Evolutionary conservation across 1,284 basidiomycete genomes (phyloP), one percentile per base, ranked within the genome.

Genomic region (Melampsora americana): DNA sequence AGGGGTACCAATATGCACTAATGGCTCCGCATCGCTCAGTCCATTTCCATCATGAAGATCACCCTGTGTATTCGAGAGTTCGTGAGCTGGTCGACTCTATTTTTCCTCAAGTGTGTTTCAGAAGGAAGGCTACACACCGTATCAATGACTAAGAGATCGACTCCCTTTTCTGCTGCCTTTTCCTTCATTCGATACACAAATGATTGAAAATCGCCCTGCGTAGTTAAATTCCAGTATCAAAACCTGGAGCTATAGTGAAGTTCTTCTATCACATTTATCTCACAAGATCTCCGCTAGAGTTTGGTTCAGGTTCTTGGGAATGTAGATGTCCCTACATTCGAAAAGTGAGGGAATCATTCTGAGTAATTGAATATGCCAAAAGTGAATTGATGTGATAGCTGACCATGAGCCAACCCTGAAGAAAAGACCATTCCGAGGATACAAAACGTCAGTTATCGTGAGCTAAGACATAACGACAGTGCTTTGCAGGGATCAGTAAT

Each of bases 151-250:
- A 83, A 77, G 20, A 83, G 78, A 66, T 83, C 82, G n/a, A 80
- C 78, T 42, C 81, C 81, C 39, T 79, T 78, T 12, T 61, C 70
- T 0, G 67, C 68, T 2, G 82, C 82, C 48, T 79, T 79, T 28
- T 73, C 56, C 14, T 80, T 78, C 80, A 82, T 80, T 65, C 82
- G 80, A 39, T 78, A 66, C n/a, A 81, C 78, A 60, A 83, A 83
- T 0, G 80, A 79, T n/a, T 80, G 80, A 79, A 81, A 83, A 78
- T 83, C 81, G 30, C 81, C 82, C 81, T 81, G 81, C 56, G 42
- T 30, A 26, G 28, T 28, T 20, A 46, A 60, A 23, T 32, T 16
- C 39, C 16, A 42, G 42, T 7, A 46, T 44, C 42, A 42, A 23
- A 28, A 32, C 18, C 11, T 18, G 46, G 50, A 28, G 9, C 26